phyloP scores from a whole-genome alignment of 495 filamentous ascomycete genomes.

The Pseudomonodictys pantanalensis region DNA sequence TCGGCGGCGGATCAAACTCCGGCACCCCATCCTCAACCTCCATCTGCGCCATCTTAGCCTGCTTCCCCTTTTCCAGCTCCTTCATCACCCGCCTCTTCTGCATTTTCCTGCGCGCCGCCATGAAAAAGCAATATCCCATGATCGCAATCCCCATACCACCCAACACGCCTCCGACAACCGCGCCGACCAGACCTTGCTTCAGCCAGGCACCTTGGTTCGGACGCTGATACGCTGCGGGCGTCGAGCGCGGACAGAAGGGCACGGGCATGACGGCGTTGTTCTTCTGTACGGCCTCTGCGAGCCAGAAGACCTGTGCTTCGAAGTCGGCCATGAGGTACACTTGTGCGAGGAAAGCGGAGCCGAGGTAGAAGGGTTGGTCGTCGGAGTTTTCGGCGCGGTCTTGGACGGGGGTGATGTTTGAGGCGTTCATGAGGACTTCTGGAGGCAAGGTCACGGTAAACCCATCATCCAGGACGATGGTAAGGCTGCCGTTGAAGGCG shows the following conservation, averaged over 20 bases:
- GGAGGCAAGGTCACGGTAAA: slow-evolving; percentile 36
- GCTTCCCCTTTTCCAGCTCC: slow-evolving; percentile 16
- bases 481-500: slow-evolving; percentile 32
- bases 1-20: slow-evolving; percentile 22
- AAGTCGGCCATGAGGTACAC: slow-evolving; percentile 42
- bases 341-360: slow-evolving; percentile 35
- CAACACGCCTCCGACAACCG: slow-evolving; percentile 37
- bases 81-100: slow-evolving; percentile 13
- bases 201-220: slow-evolving; percentile 18
- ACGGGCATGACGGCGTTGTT: slow-evolving; percentile 34
- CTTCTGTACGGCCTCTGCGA: slow-evolving; percentile 34
- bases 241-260: slow-evolving; percentile 35
- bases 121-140: slow-evolving; percentile 9
- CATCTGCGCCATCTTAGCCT: slow-evolving; percentile 27
- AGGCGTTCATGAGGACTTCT: slow-evolving; percentile 32
- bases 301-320: slow-evolving; percentile 35
- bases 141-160: slow-evolving; percentile 30
- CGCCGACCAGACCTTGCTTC: slow-evolving; percentile 35
- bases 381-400: slow-evolving; percentile 10
- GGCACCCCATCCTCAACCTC: slow-evolving; percentile 29
- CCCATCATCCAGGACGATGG: slow-evolving; percentile 36
- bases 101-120: slow-evolving; percentile 4
- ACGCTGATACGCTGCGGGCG: slow-evolving; percentile 23
- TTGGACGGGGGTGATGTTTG: slow-evolving; percentile 35
- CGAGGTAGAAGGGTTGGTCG: slow-evolving; percentile 38